A percentile compares a stretch with the other conserved stretches of the same genome.
These are phyloP conservation scores for Lepiota subincarnata DNA, from an alignment of 768 basidiomycete genomes.

Conservation along the genomic window DNA sequence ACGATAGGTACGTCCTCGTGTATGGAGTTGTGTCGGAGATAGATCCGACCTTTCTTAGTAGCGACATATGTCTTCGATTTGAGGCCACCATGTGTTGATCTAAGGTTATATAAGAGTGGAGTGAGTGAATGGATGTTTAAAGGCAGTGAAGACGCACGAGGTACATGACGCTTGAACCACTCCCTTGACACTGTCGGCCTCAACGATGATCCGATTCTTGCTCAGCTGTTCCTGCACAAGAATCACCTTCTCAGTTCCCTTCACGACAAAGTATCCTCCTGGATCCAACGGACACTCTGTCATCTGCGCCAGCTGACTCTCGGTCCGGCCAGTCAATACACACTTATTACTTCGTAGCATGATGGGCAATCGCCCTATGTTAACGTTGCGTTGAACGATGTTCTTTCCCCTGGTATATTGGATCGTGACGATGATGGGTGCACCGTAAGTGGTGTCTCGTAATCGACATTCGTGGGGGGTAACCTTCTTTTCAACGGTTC, in stretches of 20 bases:
- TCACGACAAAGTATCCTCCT: constrained; percentile 99
- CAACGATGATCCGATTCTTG: constrained; percentile 99
- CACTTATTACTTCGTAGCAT: constrained; percentile 98
- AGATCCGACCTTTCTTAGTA: constrained; percentile 92
- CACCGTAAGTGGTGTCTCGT: constrained; percentile 92
- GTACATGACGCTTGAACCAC: constrained; percentile 94
- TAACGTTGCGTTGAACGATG: constrained; percentile 82
- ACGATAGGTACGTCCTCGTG: constrained; percentile 96
- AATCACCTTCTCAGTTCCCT: constrained; percentile 99
- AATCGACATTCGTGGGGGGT: constrained; percentile 97
- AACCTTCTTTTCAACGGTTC: constrained; percentile 73
- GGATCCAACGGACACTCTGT: constrained; percentile 97
- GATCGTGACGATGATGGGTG: constrained; percentile 89
- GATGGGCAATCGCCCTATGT: constrained; percentile 89
- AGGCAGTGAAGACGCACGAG: constrained; percentile 55
- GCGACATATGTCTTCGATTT: constrained; percentile 98
- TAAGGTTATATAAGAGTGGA: constrained; percentile 22
- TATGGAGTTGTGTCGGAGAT: constrained; percentile 95
- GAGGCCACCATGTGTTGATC: constrained; percentile 76
- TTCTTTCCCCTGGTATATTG: constrained; percentile 92
- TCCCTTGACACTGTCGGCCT: constrained; percentile 86
- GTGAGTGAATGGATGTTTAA: constrained; percentile 10
- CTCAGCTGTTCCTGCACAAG: constrained; percentile 97
- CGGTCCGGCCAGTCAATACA: constrained; percentile 72
- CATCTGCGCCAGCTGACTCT: constrained; percentile 88